phyloP scores from a whole-genome alignment of 2,329 filamentous ascomycete species.

The Penicillium sp. region DNA sequence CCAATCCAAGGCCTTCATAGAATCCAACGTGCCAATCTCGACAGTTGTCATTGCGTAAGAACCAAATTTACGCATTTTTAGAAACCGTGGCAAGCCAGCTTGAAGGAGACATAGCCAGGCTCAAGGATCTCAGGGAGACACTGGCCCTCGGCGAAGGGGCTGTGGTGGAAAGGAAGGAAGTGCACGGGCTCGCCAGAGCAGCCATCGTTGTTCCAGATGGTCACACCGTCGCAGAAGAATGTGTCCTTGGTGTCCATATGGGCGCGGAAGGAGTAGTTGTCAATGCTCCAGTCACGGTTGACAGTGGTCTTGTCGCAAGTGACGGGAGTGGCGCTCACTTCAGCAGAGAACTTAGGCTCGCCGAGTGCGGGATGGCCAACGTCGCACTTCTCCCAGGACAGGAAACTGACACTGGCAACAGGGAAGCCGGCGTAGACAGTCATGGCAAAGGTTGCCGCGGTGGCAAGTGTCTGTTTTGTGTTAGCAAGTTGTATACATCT shows the following conservation, averaged over 20 bases:
- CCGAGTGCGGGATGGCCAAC: slow-evolving; percentile 13
- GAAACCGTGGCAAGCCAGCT: slow-evolving; percentile 15
- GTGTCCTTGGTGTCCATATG: slow-evolving; percentile 22
- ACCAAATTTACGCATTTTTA: not conserved
- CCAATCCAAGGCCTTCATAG: not conserved
- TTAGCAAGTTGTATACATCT: not conserved
- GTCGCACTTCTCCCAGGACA: slow-evolving; percentile 23
- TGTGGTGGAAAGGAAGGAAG: slow-evolving; percentile 16
- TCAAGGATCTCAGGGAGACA: slow-evolving; percentile 21
- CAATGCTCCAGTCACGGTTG: slow-evolving; percentile 22
- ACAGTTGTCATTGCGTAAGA: not conserved
- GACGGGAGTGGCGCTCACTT: slow-evolving; percentile 12
- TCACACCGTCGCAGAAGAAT: slow-evolving; percentile 15
- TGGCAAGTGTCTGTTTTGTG: slow-evolving; percentile 16
- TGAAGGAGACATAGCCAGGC: slow-evolving; percentile 19
- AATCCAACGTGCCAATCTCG: not conserved
- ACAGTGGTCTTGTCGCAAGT: slow-evolving; percentile 23
- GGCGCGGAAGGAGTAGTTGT: slow-evolving; percentile 20
- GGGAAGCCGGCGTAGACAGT: slow-evolving; percentile 18
- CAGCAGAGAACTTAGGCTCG: slow-evolving; percentile 14
- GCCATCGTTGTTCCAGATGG: slow-evolving; percentile 22
- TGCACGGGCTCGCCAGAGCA: slow-evolving; percentile 16
- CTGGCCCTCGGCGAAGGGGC: slow-evolving; percentile 14
- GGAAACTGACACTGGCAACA: slow-evolving; percentile 20
- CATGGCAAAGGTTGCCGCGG: slow-evolving; percentile 18